Percentiles rank a stretch among this genome's conserved stretches.
These are phyloP conservation scores for Clavispora asparagi DNA, from an alignment of 805 yeast species.

Conservation along the genomic window DNA sequence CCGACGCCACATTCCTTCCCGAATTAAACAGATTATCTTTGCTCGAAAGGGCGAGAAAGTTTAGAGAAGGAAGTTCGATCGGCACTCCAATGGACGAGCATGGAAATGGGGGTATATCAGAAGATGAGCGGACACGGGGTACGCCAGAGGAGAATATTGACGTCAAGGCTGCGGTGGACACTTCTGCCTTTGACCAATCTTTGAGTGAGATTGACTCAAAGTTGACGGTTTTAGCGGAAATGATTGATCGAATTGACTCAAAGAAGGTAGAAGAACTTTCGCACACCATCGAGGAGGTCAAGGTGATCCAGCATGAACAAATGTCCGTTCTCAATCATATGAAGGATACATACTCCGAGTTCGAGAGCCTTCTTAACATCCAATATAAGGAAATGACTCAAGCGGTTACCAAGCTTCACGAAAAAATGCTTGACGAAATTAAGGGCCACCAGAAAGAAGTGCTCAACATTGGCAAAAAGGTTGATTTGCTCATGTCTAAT, in stretches of 20 bases:
- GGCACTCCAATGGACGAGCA: not conserved
- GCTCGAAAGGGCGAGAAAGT: conserved; percentile 30
- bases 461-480: conserved; percentile 30
- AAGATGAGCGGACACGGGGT: no score
- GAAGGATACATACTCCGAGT: conserved; percentile 16
- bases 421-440: conserved; percentile 37
- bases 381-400: conserved; percentile 30
- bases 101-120: not conserved
- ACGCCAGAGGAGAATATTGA: no score
- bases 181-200: conserved; percentile 4
- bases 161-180: not conserved
- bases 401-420: conserved; percentile 28
- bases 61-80: conserved; percentile 12
- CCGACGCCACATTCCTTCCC: conserved; percentile 12
- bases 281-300: conserved; percentile 14
- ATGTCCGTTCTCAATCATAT: conserved; percentile 14
- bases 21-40: conserved; percentile 27
- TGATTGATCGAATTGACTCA: conserved; percentile 6
- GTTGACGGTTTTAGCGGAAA: conserved; percentile 6
- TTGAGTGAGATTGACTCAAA: conserved; percentile 7
- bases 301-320: conserved; percentile 15
- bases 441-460: conserved; percentile 34
- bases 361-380: conserved; percentile 22
- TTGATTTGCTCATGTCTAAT: conserved; percentile 35
- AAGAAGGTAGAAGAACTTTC: conserved; percentile 7